These are phyloP conservation scores for Pachysandra terminalis DNA, from an alignment of 164 flowering plant genomes.

Conservation along the genomic window DNA sequence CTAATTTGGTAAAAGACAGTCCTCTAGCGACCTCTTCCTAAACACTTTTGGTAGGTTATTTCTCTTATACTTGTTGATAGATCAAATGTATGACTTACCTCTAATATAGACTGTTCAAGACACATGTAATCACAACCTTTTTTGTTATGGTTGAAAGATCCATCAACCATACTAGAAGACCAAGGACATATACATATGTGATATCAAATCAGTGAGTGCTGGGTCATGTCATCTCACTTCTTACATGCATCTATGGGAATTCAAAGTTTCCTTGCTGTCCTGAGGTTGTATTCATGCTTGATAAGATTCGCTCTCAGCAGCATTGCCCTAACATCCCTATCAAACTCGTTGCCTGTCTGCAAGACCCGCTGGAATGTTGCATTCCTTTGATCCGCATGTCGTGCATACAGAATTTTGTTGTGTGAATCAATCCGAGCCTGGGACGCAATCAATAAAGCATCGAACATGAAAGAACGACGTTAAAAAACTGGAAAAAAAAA, in stretches of 20 bases:
- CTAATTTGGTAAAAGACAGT: too few species aligned
- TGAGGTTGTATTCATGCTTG: slow-evolving; percentile 62
- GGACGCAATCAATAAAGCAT: slow-evolving; percentile 13
- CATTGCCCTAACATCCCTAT: slow-evolving; percentile 82
- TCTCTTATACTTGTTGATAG: too few species aligned
- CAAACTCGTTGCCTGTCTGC: slow-evolving; percentile 86
- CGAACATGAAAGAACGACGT: not conserved
- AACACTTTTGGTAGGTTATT: too few species aligned
- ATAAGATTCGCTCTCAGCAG: slow-evolving; percentile 82
- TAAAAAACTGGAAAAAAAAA: not conserved
- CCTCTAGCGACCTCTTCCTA: too few species aligned
- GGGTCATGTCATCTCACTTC: not conserved
- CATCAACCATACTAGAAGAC: too few species aligned
- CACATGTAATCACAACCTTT: too few species aligned
- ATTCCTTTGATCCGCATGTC: slow-evolving; percentile 96
- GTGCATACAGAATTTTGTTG: slow-evolving; percentile 91
- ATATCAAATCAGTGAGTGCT: not conserved
- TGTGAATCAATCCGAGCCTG: slow-evolving; percentile 99
- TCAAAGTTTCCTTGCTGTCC: slow-evolving; percentile 51
- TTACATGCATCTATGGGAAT: not conserved
- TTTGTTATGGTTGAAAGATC: too few species aligned
- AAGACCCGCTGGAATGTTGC: slow-evolving; percentile 83
- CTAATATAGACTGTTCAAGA: too few species aligned
- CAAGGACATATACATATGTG: not conserved
- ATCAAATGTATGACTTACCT: too few species aligned